Percentiles rank a stretch among this genome's conserved stretches.
These are phyloP conservation scores for Martensiomyces pterosporus DNA, from an alignment of 192 early-diverging fungal genomes.

Conservation along the genomic window DNA sequence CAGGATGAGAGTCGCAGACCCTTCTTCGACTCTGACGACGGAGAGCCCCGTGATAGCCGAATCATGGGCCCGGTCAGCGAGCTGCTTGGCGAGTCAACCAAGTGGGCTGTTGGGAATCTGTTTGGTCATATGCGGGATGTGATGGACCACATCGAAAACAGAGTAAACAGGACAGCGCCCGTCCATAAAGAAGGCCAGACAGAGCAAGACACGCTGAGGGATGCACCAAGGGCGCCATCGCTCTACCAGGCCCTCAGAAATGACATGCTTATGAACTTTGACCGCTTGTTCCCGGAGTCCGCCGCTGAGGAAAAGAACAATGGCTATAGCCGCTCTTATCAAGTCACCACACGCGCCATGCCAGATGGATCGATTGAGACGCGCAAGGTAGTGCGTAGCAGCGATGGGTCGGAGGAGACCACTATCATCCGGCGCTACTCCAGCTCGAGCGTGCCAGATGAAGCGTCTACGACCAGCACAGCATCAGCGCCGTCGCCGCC, in stretches of 20 bases:
- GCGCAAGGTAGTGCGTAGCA: slow-evolving; percentile 26
- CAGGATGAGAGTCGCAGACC: no score
- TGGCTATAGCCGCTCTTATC: slow-evolving; percentile 20
- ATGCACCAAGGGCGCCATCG: slow-evolving; percentile 4
- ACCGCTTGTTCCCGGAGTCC: slow-evolving; percentile 28
- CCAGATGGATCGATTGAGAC: slow-evolving; percentile 48
- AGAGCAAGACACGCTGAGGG: not conserved
- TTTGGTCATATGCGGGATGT: slow-evolving; percentile 39
- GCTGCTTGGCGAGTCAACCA: slow-evolving; percentile 34
- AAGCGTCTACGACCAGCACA: slow-evolving; percentile 5
- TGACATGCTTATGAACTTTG: slow-evolving; percentile 27
- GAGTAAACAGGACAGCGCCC: slow-evolving; percentile 6
- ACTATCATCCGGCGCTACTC: slow-evolving; percentile 23
- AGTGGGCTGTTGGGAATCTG: slow-evolving; percentile 38
- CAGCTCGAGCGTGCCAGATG: slow-evolving; percentile 8
- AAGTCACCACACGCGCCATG: slow-evolving; percentile 35
- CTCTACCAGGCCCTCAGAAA: slow-evolving; percentile 15
- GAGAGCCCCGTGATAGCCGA: slow-evolving; percentile 2
- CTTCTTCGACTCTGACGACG: not conserved
- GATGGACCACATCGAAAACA: slow-evolving; percentile 33
- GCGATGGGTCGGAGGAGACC: slow-evolving; percentile 24
- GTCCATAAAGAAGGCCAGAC: not conserved
- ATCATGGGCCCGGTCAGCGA: slow-evolving; percentile 30
- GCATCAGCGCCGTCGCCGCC: no score
- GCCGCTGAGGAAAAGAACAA: slow-evolving; percentile 3